Evolutionary conservation across 208 protist species (phyloP).

Genomic region (Plasmodiophora brassicae): DNA sequence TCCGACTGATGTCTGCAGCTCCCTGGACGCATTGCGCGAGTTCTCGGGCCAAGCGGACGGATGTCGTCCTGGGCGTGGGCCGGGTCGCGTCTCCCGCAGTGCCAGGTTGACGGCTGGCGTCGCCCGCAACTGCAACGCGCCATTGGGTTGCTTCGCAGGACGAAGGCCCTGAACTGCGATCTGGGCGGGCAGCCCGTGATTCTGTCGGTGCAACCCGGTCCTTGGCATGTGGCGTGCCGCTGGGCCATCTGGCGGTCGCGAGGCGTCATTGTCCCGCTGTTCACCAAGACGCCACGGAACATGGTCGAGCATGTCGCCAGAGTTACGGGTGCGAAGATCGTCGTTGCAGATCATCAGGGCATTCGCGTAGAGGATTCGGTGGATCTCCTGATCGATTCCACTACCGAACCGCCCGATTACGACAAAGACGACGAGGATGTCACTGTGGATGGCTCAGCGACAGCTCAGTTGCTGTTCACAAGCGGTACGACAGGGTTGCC

Average conservation of each 20-base stretch:
- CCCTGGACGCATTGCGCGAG: too few species aligned
- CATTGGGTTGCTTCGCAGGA: too few species aligned
- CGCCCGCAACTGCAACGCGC: too few species aligned
- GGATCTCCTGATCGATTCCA: not conserved
- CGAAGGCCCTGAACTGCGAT: too few species aligned
- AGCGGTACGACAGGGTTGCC: constrained; percentile 16
- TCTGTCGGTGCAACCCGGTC: not conserved
- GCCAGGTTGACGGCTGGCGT: too few species aligned
- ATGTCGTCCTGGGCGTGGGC: too few species aligned
- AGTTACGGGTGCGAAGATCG: not conserved
- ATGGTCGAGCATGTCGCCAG: not conserved
- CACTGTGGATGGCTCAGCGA: not conserved
- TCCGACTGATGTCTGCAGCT: too few species aligned
- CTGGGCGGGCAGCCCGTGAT: not conserved
- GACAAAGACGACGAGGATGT: not conserved
- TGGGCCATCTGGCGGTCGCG: not conserved
- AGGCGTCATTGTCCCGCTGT: not conserved
- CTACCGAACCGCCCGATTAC: not conserved
- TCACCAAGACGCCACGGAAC: not conserved
- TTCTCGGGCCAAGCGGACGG: too few species aligned
- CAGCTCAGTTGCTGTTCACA: constrained; percentile 14
- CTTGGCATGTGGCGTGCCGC: not conserved
- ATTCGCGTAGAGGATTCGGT: not conserved
- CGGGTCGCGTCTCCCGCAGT: too few species aligned
- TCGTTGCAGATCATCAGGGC: not conserved